These are phyloP conservation scores for Phoma herbarum DNA, from an alignment of 2,329 filamentous ascomycete genomes.

Conservation along the genomic window DNA sequence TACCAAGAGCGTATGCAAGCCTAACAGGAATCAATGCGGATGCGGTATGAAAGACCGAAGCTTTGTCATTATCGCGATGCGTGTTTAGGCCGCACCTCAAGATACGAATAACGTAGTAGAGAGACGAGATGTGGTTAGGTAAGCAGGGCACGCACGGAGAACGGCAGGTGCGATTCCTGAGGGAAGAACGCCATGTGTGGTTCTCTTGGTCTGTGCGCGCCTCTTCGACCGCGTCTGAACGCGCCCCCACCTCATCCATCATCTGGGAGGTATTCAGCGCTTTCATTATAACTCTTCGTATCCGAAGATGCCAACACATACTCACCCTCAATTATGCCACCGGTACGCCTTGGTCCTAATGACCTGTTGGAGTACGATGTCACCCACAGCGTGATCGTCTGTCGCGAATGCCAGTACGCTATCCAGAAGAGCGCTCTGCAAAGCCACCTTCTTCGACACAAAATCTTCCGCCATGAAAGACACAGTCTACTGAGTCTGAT, in stretches of 20 bases:
- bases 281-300: neutral
- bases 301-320: neutral
- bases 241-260: neutral
- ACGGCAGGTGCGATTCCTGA: neutral
- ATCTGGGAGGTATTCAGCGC: neutral
- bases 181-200: constrained; percentile 3
- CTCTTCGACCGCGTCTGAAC: neutral
- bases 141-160: neutral
- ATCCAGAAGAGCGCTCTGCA: constrained; percentile 51
- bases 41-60: neutral
- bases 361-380: constrained; percentile 34
- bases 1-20: neutral
- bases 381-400: constrained; percentile 45
- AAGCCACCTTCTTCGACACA: constrained; percentile 51
- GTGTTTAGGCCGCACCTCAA: neutral
- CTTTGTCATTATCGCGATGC: neutral
- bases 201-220: constrained; percentile 3
- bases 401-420: constrained; percentile 50
- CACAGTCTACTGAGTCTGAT: constrained; percentile 37
- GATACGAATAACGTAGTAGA: neutral
- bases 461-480: constrained; percentile 49
- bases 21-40: no score
- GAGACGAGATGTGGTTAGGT: neutral
- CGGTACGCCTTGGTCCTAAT: constrained; percentile 19
- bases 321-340: neutral